Evolutionary conservation across 495 filamentous ascomycete genomes (phyloP).

Genomic region (Astrothelium macrocarpum): DNA sequence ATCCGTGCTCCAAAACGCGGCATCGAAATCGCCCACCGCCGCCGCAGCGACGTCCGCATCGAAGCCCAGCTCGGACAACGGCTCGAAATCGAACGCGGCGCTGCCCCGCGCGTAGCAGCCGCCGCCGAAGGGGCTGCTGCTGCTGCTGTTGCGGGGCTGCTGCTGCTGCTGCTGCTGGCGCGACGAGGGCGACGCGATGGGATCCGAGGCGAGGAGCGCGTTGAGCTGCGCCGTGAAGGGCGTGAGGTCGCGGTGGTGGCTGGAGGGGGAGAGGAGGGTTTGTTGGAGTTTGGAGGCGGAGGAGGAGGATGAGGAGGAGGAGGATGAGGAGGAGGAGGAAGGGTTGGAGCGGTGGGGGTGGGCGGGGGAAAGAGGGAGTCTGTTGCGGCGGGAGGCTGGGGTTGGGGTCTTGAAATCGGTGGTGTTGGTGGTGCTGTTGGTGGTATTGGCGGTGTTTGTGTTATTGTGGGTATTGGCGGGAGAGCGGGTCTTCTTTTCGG

Average conservation of each 20-base stretch:
- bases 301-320: constrained; percentile 4
- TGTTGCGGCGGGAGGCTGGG: constrained; percentile 9
- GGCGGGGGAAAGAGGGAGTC: constrained; percentile 6
- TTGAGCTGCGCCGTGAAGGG: constrained; percentile 53
- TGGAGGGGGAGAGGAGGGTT: constrained; percentile 15
- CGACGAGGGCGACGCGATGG: neutral
- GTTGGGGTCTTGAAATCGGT: constrained; percentile 28
- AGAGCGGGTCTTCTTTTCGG: constrained; percentile 11
- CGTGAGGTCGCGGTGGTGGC: constrained; percentile 20
- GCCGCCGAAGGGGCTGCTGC: neutral
- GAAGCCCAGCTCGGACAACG: neutral
- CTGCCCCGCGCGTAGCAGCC: neutral
- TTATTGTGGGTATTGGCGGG: constrained; percentile 8
- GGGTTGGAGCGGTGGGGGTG: constrained; percentile 7
- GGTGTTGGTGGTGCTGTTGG: constrained; percentile 4
- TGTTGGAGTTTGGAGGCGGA: constrained; percentile 15
- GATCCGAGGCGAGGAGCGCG: constrained; percentile 39
- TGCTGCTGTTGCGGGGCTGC: too few relatives aligned
- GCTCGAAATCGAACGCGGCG: neutral
- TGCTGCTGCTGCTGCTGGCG: too few relatives aligned
- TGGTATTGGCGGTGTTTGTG: constrained; percentile 3
- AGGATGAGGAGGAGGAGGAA: constrained; percentile 12
- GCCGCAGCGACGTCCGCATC: neutral
- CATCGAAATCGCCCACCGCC: neutral
- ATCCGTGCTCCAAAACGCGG: neutral